These are phyloP conservation scores for Aspergillus sp. DNA, from an alignment of 2,329 filamentous ascomycete species.

Conservation along the genomic window DNA sequence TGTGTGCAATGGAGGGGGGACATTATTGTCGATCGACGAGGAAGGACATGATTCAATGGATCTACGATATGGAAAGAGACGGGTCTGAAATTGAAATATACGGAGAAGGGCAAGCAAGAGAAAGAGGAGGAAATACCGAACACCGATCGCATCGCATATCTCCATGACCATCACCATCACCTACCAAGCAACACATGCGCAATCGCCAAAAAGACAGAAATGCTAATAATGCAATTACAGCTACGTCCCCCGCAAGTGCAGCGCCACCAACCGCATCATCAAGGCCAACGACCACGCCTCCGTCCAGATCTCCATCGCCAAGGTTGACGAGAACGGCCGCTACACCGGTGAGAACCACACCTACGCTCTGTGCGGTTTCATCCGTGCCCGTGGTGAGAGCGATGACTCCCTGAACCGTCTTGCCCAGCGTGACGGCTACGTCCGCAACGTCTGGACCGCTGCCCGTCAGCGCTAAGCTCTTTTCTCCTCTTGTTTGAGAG, in stretches of 20 bases:
- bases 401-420: constrained; percentile 96
- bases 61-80: neutral
- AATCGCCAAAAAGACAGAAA: neutral
- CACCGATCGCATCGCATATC: neutral
- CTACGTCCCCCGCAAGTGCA: constrained; percentile 99
- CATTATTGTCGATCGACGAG: no score
- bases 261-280: constrained; percentile 99
- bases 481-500: neutral
- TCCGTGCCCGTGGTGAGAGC: constrained; percentile 95
- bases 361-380: constrained; percentile 96
- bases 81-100: neutral
- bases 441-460: constrained; percentile 96
- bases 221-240: constrained; percentile 49
- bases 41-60: no score
- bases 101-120: neutral
- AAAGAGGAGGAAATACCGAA: constrained; percentile 7
- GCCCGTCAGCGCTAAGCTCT: constrained; percentile 54
- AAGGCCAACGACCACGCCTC: constrained; percentile 99
- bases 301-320: constrained; percentile 94
- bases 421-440: constrained; percentile 89
- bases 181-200: no score
- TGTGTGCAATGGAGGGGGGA: no score
- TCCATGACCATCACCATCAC: no score
- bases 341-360: constrained; percentile 96
- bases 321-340: constrained; percentile 98